phyloP scores from a whole-genome alignment of 176 grass and related monocot genomes.

The barley (Hordeum vulgare) region MorexV3_pseudomolecules_assembly NC_058523.1:136996223-136996722 shows the following conservation, averaged over 20 bases:
- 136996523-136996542: not conserved
- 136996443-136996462: slow-evolving; percentile 7
- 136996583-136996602: not conserved
- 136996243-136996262: slow-evolving; percentile 53
- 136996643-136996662: not conserved
- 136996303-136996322: slow-evolving; percentile 71
- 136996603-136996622: not conserved
- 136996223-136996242: not conserved
- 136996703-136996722: not conserved
- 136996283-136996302: slow-evolving; percentile 52
- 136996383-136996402: not conserved
- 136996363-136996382: slow-evolving; percentile 17
- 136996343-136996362: slow-evolving; percentile 12
- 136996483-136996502: slow-evolving; percentile 22
- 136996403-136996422: slow-evolving; percentile 20
- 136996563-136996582: not conserved
- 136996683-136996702: not conserved
- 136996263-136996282: slow-evolving; percentile 62
- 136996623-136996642: not conserved
- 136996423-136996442: slow-evolving; percentile 29
- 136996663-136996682: not conserved
- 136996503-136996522: slow-evolving; percentile 3
- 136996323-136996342: slow-evolving; percentile 17
- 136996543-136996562: not conserved
- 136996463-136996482: slow-evolving; percentile 36